These are phyloP conservation scores for Maudiozyma serrabonitensis DNA, from an alignment of 805 yeast genomes.

Conservation along the genomic window DNA sequence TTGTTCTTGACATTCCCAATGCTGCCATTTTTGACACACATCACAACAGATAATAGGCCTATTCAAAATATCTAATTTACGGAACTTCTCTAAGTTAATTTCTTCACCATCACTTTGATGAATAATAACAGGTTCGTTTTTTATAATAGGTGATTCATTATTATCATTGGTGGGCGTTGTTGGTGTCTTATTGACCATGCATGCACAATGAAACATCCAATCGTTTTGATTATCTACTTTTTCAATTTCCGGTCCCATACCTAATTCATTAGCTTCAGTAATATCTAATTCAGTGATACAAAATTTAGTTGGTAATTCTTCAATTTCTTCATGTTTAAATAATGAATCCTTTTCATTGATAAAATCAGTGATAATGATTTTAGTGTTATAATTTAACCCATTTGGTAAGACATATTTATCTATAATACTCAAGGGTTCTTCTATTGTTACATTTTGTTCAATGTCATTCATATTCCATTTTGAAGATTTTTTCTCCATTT, in stretches of 20 bases:
- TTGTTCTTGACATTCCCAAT: conserved; percentile 24
- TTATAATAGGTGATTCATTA: conserved; percentile 1
- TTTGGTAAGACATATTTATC: conserved; percentile 9
- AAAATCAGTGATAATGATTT: neutral
- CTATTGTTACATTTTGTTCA: neutral
- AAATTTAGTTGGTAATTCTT: conserved; percentile 24
- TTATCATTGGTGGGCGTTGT: neutral
- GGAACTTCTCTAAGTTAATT: conserved; percentile 7
- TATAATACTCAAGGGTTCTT: conserved; percentile 2
- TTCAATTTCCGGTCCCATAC: conserved; percentile 9
- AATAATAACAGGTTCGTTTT: neutral
- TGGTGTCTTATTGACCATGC: neutral
- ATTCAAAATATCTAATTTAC: conserved; percentile 4
- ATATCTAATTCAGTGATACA: conserved; percentile 22
- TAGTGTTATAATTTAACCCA: conserved; percentile 8
- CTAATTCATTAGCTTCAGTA: conserved; percentile 12
- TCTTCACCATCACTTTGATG: conserved; percentile 6
- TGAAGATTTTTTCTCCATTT: conserved; percentile 12
- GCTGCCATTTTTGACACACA: conserved; percentile 27
- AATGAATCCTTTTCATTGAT: neutral
- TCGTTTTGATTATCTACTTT: conserved; percentile 16
- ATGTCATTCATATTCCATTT: conserved; percentile 2
- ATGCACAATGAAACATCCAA: conserved; percentile 27
- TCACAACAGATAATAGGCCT: conserved; percentile 27
- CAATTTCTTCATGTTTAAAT: neutral